Base-by-base conservation (phyloP, 2,329 filamentous ascomycete species). In the Trichoderma lentiforme region DNA sequence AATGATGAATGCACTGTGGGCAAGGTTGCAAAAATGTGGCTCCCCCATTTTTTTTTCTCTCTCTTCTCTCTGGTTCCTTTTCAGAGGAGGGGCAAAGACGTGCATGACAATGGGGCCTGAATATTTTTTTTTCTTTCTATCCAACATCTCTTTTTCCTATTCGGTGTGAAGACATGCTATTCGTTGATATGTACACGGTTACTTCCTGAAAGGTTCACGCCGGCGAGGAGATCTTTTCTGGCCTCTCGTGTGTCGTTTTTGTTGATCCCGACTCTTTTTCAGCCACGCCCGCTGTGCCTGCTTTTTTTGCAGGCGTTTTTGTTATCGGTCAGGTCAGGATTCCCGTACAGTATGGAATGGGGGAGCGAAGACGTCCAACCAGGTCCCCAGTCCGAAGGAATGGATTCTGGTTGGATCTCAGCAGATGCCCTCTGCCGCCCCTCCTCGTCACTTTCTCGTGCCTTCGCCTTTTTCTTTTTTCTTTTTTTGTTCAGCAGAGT, bases 101-200 rank as follows among this genome's bases (percentile, higher is more conserved):
- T 70, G 67, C 67, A 70, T 70, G 67, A 63, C 67, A 70, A 61
- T 70, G 57, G 57, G 58, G 56, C 30, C 57, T 70, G 58, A 56
- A 53, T 53, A 14, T 43, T 60, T 51, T 43, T n/a, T 43, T 53
- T 51, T 12, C 2, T 47, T 21, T 51, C 43, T 51, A 15, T 24
- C 26, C 26, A 51, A 47, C 15, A 18, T 4, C 15, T 32, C 30
- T 56, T 28, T 60, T 9, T 51, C 21, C 30, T 24, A 36, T 61
- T 53, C 67, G 56, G 65, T 32, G 32, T 47, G 5, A 7, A 11
- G 26, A 28, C 7, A 60, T n/a, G 36, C 65, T 34, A 24, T 58
- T 28, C 28, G 24, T 60, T 60, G 53, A 60, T 28, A 67, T 11
- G 6, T 28, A 67, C 51, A 28, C 32, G 65, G 65, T 36, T 36